Base-by-base conservation (phyloP, 768 basidiomycete species). In the Termitomyces sp. region DNA sequence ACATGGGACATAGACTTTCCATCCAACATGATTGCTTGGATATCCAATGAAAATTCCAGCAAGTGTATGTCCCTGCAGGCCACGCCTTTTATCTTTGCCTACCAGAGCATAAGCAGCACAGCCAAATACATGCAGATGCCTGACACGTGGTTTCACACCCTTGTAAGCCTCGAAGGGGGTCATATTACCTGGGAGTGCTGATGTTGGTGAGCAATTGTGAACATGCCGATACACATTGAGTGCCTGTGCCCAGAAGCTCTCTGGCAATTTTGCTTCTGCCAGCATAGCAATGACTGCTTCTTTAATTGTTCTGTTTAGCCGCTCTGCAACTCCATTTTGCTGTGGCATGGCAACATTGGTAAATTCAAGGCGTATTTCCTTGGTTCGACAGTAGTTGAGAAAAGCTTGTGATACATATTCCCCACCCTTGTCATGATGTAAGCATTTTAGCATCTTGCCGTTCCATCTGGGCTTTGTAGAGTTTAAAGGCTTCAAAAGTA, bases 41-140 rank as follows among this genome's bases (percentile, higher is more conserved):
- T 75, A 75, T 0, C 69, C 74, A 51, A 73, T 52, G 53, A 74
- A 72, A 0, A 72, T 60, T 16, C 69, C 68, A 30, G 68, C 65
- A 26, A 61, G 53, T 13, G 64, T 59, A 18, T 70, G 65, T 0
- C 67, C 46, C 6, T 68, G 49, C 0, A 72, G 58, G 1, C 59
- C 63, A 38, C 57, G 64, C 5, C 64, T 58, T 61, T 73, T 64
- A 44, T 75, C 63, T 59, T 70, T 69, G 49, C 66, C 67, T 1
- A 71, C 58, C 38, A 68, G 68, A 33, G 70, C 72, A 64, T 73
- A 75, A 12, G 71, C 70, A 16, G 60, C 54, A 54, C 71, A 73
- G 2, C 76, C 73, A 58, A 71, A 76, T 1, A 71, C 45, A 12
- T 10, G 5, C 1, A 43, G 10, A 20, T 43, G 43, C 3, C 43